Evolutionary conservation across 2,329 filamentous ascomycete genomes (phyloP), one percentile per base, ranked within the genome.

Genomic region (Aspergillus tamarii): DNA sequence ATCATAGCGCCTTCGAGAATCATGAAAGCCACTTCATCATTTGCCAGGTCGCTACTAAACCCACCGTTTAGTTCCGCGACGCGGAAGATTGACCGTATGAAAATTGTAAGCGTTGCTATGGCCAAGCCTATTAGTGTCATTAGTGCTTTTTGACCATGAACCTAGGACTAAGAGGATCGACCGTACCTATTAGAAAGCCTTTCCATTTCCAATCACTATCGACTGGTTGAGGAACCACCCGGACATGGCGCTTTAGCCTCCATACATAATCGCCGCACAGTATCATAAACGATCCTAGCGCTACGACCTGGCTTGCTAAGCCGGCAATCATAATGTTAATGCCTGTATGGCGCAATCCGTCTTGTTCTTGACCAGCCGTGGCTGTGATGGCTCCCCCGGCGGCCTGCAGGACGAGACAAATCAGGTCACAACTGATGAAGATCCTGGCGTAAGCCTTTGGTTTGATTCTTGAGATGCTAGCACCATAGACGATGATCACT

Each of bases 261-360:
- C 26, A 30, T 6, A 53, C 32, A 41, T 48, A 45, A 5, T 88
- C 84, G 61, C 74, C 36, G 12, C 80, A 81, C 36, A 86, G 77
- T 28, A 70, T 30, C 56, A 85, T 83, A 80, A 90, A 91, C 61
- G 83, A 73, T 48, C 82, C 66, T 41, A 89, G 79, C 6, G 85
- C 87, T 64, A 83, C 75, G 50, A 89, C 88, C 70, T 91, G 88
- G 72, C 85, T 86, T 21, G 81, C 74, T 0, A 90, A 82, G 36
- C 89, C 89, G 5, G 86, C 86, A n/a, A 91, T 82, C 83, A 88
- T 88, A 76, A 90, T 84, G 71, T 89, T 79, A 66, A 85, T 82
- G n/a, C 87, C 88, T 0, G 71, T 45, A 0, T 45, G 41, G n/a
- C 41, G 41, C 7, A 45, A n/a, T 45, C 41, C 41, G n/a, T 67